Base-by-base conservation (phyloP, 1,284 basidiomycete genomes). In the Puccinia triticina region DNA sequence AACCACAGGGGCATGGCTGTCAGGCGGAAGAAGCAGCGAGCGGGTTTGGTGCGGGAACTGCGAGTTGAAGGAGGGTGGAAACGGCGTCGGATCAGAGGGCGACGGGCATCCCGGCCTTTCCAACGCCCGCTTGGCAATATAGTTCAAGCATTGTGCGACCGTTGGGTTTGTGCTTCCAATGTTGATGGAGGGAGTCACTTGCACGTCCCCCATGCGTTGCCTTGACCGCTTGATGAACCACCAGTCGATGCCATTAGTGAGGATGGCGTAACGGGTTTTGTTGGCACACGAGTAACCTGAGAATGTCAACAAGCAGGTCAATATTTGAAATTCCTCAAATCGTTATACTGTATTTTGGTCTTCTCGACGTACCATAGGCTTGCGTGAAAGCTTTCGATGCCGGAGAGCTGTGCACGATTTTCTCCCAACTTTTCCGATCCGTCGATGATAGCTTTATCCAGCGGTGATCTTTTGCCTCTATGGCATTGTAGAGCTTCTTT, bases 171-270 rank as follows among this genome's bases (percentile, higher is more conserved):
- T 18, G 59, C 59, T 61, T 61, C 26, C 11, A 34, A 61, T 61
- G 59, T 61, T 61, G 34, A 61, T 61, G 59, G 59, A 61, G 34
- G 32, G 59, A 29, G 32, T 61, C 59, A 61, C 26, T 34, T 61
- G 59, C 29, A 61, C 59, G 29, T 61, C 59, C 29, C 59, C 59
- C 59, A 61, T 34, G 59, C 29, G 34, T 61, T 59, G 57, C 16
- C 29, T 59, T 59, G 57, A 59, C 23, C 57, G 57, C 59, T 61
- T 34, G 16, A 61, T 61, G 29, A 61, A 61, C 59, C 59, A 61
- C 59, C 59, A 61, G 59, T 61, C 59, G 16, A 61, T 61, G 59
- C 59, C 59, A 11, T 61, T 61, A 61, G 59, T 61, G 59, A 34
- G 59, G 59, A 61, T 61, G 59, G 59, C 8, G 29, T 61, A 61